Percentiles rank a stretch among this genome's conserved stretches.
phyloP scores from a whole-genome alignment of 192 early-diverging fungal species.

The Entomortierella parvispora region DNA sequence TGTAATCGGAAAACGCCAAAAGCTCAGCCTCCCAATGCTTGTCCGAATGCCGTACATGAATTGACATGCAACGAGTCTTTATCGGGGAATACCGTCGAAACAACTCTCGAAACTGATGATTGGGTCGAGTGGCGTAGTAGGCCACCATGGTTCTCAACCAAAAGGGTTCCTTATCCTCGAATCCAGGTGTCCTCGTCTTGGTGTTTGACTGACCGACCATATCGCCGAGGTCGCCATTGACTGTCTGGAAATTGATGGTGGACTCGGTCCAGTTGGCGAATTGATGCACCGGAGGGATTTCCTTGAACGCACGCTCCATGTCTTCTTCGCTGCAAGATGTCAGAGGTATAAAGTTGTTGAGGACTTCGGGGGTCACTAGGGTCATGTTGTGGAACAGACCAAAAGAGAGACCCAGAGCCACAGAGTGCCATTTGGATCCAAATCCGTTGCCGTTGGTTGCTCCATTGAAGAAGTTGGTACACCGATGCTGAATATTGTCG shows the following conservation, averaged over 20 bases:
- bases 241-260: conserved; percentile 26
- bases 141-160: conserved; percentile 35
- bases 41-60: conserved; percentile 36
- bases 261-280: conserved; percentile 5
- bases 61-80: conserved; percentile 15
- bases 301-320: conserved; percentile 4
- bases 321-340: conserved; percentile 21
- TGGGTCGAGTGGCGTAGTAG: conserved; percentile 28
- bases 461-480: conserved; percentile 27
- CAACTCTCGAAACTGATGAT: conserved; percentile 5
- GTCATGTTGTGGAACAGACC: conserved; percentile 35
- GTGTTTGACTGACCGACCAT: neutral
- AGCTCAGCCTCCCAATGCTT: conserved; percentile 3
- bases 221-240: neutral
- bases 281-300: conserved; percentile 7
- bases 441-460: conserved; percentile 1
- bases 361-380: neutral
- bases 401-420: conserved; percentile 17
- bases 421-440: conserved; percentile 25
- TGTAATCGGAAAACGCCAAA: conserved; percentile 17
- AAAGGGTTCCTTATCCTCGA: conserved; percentile 14
- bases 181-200: conserved; percentile 7
- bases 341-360: conserved; percentile 9
- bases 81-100: conserved; percentile 1
- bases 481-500: conserved; percentile 26